These are phyloP conservation scores for Solanum neorickii DNA, from an alignment of 257 asterid species.

Conservation along the genomic window DNA sequence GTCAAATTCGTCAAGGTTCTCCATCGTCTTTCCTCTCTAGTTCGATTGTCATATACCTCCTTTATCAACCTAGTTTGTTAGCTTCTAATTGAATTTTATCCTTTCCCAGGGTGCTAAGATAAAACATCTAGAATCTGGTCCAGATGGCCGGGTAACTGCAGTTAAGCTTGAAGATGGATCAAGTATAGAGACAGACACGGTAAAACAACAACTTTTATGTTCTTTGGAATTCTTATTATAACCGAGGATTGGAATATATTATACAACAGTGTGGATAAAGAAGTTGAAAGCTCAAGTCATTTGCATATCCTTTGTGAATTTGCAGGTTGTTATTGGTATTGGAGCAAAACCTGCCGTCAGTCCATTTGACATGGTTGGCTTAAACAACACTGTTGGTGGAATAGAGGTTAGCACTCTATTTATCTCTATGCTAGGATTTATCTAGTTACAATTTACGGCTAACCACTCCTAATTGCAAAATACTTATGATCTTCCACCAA, in stretches of 20 bases:
- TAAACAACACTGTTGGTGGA: conserved; percentile 70
- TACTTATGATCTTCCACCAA: background rate
- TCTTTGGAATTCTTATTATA: background rate
- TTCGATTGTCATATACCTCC: background rate
- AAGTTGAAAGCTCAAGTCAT: background rate
- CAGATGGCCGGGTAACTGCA: conserved; percentile 66
- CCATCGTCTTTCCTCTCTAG: conserved; percentile 2
- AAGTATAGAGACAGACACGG: conserved; percentile 74
- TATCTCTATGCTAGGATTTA: background rate
- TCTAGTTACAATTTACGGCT: background rate
- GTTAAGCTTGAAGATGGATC: conserved; percentile 72
- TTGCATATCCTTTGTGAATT: background rate
- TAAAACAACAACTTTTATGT: conserved; percentile 3
- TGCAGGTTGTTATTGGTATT: conserved; percentile 85
- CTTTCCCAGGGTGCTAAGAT: conserved; percentile 66
- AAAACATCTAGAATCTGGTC: conserved; percentile 57
- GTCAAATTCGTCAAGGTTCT: conserved; percentile 79
- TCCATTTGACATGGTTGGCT: conserved; percentile 72
- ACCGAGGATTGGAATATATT: background rate
- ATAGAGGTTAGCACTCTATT: conserved; percentile 43
- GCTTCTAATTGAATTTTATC: conserved; percentile 7
- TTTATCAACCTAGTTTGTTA: background rate
- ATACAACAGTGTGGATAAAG: background rate
- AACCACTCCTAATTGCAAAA: background rate
- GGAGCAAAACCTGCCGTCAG: conserved; percentile 86